Conservation (phyloP, 352 stramenopile species). For the Globisporangium carolinianum region DNA sequence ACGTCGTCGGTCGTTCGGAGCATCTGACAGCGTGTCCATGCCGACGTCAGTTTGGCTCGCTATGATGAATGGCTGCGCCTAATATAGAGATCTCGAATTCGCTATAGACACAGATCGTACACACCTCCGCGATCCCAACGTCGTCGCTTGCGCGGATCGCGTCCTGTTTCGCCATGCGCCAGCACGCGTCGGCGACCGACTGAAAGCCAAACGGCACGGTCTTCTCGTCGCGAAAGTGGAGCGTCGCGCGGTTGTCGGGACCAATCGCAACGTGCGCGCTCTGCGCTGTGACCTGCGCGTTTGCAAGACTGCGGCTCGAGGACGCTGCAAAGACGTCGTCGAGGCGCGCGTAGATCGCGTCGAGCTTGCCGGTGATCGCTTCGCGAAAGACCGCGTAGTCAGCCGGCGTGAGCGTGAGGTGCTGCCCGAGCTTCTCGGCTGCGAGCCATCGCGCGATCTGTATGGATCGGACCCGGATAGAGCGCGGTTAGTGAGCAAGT, state of each 20-base stretch:
- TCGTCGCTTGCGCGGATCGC: not conserved
- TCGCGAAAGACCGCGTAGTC: slow-evolving; percentile 5
- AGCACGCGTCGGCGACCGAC: slow-evolving; percentile 3
- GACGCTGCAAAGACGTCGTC: slow-evolving; percentile 1
- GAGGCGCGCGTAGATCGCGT: slow-evolving; percentile 8
- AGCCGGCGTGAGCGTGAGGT: not conserved
- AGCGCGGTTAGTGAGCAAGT: not conserved
- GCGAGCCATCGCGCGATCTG: not conserved
- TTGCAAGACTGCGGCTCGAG: not conserved
- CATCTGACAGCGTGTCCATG: not conserved
- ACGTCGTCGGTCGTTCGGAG: slow-evolving; percentile 2
- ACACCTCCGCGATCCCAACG: not conserved
- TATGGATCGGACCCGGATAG: too few relatives aligned
- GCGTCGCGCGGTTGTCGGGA: slow-evolving; percentile 1
- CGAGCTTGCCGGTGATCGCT: slow-evolving; percentile 1
- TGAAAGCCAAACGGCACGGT: slow-evolving; percentile 9
- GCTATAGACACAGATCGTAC: not conserved
- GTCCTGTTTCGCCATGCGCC: not conserved
- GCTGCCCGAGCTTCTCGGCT: slow-evolving; percentile 4
- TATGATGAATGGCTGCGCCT: too few relatives aligned
- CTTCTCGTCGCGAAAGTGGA: slow-evolving; percentile 9
- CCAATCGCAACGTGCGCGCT: slow-evolving; percentile 5
- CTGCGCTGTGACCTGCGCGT: not conserved
- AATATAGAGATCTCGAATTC: too few relatives aligned
- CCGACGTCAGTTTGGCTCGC: too few relatives aligned